Evolutionary conservation across 1,284 basidiomycete genomes (phyloP), one percentile per base, ranked within the genome.

Genomic region (Waitea zeae): DNA sequence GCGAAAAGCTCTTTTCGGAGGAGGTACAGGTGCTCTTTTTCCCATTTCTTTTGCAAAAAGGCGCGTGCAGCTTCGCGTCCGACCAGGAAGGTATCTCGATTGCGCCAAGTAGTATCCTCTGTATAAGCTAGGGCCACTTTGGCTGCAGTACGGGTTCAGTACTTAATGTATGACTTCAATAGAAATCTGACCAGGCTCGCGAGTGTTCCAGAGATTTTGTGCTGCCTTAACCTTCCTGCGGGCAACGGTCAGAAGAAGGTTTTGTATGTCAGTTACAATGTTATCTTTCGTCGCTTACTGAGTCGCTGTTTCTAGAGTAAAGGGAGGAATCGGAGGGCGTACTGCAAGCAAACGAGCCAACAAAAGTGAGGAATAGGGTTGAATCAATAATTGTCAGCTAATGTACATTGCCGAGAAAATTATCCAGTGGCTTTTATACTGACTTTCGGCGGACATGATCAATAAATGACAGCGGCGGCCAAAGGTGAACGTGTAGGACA

Each of bases 1-100:
- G 66, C 55, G 40, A 75, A 75, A 14, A 75, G 51, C 45, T 71
- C 67, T 46, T 73, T 72, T 31, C 67, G 46, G 31, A 72, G 51
- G 30, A 58, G 51, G 44, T 49, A 50, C 14, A 48, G 49, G 37
- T 57, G 50, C 48, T 75, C 71, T 41, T 54, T 62, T 35, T 52
- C 45, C 71, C 71, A 77, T 42, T 75, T 77, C 39, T 54, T 50
- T 7, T 50, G 56, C 36, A 76, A 47, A 48, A 75, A 72, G 32
- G 51, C 43, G 38, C 60, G 53, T 31, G 75, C 64, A 34, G 59
- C 58, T 3, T 54, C 53, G 20, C 57, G 57, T 0, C 71, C 72
- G 18, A 45, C 43, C 38, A 67, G 45, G 49, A 76, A 77, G 12
- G 49, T 37, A 42, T 63, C 62, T 27, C 73, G 54, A 50, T 77